These are phyloP conservation scores for Trypanosoma rangeli DNA, from an alignment of 208 protist genomes.

Conservation along the genomic window DNA sequence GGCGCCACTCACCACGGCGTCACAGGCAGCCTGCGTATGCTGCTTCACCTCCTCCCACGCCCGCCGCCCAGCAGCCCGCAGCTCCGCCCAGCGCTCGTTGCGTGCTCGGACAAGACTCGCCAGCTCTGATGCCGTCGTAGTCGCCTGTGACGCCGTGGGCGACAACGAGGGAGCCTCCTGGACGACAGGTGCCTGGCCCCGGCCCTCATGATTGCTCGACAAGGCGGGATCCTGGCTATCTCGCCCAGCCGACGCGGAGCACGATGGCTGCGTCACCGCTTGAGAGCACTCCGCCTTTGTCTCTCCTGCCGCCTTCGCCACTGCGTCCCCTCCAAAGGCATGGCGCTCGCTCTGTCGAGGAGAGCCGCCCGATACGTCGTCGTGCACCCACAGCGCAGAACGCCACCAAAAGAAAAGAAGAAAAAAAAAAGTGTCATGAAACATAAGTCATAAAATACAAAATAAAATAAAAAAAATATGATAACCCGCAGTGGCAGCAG, in stretches of 20 bases:
- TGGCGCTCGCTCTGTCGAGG: background rate
- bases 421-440: background rate
- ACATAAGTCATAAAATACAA: background rate
- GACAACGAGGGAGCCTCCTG: background rate
- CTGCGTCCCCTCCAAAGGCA: background rate
- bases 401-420: background rate
- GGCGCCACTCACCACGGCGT: background rate
- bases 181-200: background rate
- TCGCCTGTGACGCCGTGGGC: background rate
- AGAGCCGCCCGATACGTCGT: background rate
- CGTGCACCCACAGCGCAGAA: background rate
- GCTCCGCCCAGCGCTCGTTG: conserved; percentile 12
- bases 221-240: background rate
- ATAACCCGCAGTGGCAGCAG: background rate
- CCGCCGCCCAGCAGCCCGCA: background rate
- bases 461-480: background rate
- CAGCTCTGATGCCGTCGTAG: background rate
- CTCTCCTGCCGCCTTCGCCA: background rate
- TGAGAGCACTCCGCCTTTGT: background rate
- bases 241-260: background rate
- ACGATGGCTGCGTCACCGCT: background rate
- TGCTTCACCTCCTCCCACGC: conserved; percentile 8
- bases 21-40: conserved; percentile 7
- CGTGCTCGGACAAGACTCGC: background rate
- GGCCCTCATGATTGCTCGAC: background rate